phyloP scores from a whole-genome alignment of 176 grass and related monocot species.

The Aegilops longissima region DNA sequence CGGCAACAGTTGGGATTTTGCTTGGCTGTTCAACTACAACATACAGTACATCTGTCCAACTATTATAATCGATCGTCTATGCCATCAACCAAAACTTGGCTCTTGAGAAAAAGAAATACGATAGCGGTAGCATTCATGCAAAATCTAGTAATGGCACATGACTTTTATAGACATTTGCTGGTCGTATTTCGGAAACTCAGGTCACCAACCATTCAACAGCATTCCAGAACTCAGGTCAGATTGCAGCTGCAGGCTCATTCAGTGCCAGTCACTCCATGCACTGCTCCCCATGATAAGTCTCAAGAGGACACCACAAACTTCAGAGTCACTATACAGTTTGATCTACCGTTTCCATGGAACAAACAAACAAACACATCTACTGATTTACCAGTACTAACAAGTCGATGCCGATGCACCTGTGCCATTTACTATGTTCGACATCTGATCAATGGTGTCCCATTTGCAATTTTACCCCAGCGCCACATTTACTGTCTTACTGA shows the following conservation, averaged over 20 bases:
- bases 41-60: background rate
- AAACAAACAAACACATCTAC: conserved; percentile 16
- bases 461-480: background rate
- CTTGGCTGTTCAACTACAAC: too few relatives aligned
- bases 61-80: background rate
- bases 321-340: background rate
- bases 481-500: background rate
- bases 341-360: background rate
- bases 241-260: background rate
- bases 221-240: background rate
- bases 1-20: too few relatives aligned
- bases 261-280: background rate
- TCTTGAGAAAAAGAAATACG: too few relatives aligned
- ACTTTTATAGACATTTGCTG: background rate
- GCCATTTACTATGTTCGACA: background rate
- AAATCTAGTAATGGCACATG: background rate
- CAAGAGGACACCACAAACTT: background rate
- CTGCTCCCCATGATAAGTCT: background rate
- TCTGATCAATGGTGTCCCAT: background rate
- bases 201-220: background rate
- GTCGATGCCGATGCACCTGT: conserved; percentile 4
- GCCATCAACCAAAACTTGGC: too few relatives aligned
- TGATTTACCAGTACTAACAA: background rate
- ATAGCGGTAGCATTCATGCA: background rate
- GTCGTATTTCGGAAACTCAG: background rate